Percentiles rank a stretch among this genome's conserved stretches.
Evolutionary conservation across 139 green algal species (phyloP).

Genomic region (Edaphochlamys debaryana): DNA sequence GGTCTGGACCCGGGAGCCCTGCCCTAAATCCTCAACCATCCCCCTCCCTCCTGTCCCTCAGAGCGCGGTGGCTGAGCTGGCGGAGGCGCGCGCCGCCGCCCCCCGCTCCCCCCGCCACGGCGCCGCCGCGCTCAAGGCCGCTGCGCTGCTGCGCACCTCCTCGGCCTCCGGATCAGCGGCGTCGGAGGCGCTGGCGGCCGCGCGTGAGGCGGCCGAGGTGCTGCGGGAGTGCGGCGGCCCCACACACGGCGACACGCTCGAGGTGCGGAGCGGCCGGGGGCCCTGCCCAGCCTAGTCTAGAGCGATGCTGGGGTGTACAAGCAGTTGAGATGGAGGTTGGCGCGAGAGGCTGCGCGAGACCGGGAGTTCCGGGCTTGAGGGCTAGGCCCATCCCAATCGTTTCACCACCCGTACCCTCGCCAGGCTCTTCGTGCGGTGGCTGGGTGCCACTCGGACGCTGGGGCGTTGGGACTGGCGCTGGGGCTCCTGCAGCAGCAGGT

Average conservation of each 20-base stretch:
- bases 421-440: slow-evolving; percentile 5
- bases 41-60: too few species aligned
- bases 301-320: too few species aligned
- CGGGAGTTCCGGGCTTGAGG: too few species aligned
- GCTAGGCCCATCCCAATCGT: too few species aligned
- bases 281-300: too few species aligned
- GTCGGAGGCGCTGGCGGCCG: slow-evolving; percentile 6
- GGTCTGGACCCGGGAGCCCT: too few species aligned
- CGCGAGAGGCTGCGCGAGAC: too few species aligned
- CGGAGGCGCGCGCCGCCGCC: not conserved
- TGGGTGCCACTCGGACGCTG: slow-evolving; percentile 11
- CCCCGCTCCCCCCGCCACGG: not conserved
- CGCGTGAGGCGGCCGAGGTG: slow-evolving; percentile 15
- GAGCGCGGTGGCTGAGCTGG: not conserved
- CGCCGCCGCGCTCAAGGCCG: not conserved
- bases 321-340: too few species aligned
- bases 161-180: not conserved
- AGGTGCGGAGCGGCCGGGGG: too few species aligned
- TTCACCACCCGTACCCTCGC: too few species aligned
- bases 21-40: too few species aligned
- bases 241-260: too few species aligned
- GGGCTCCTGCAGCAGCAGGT: slow-evolving; percentile 24
- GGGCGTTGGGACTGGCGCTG: not conserved
- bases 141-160: not conserved
- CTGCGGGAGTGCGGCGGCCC: not conserved